Base-by-base conservation (phyloP, 495 filamentous ascomycete species). In the Delitschia confertaspora region DNA sequence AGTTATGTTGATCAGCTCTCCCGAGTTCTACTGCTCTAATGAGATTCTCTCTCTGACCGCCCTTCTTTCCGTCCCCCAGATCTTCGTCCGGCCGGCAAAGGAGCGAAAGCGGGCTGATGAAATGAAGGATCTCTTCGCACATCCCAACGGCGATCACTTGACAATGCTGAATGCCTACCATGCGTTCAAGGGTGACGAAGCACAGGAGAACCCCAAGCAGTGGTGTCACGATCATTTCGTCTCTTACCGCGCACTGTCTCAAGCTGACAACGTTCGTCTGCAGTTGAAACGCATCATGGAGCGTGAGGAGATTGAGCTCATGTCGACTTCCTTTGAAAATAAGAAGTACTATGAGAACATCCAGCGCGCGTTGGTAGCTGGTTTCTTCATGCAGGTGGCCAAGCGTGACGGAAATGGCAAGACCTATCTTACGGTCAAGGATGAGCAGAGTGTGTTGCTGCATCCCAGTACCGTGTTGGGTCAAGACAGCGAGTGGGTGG, bases 371-470 rank as follows among this genome's bases (percentile, higher is more conserved):
- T 71, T 99, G n/a, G 82, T 94, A 10, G 76, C 86, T 1, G 91
- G 91, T 16, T 99, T 96, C 70, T 99, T 99, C 71, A 99, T 99
- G 91, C 93, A 99, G 59, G 83, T 96, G n/a, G 91, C 91, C 29
- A 95, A 88, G 76, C 83, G 79, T 53, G 84, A 93, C 45, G 65
- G 68, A 25, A 71, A 64, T 32, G 77, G 78, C 51, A 95, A 93
- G 73, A 75, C 74, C 25, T 99, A 99, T 66, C 74, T 79, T 40
- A 99, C 91, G 6, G 80, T 99, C 51, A 96, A 96, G 65, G 93
- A 96, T 55, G 80, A 96, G 53, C 74, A 86, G 69, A 82, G 74
- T 38, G 91, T 99, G 32, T 74, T 95, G 45, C 70, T 99, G 29
- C 91, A 99, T 65, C 91, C 91, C 5, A 86, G 83, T 48, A 93